A percentile compares a stretch with the other conserved stretches of the same genome.
Evolutionary conservation across 179 eudicot species (phyloP).

Genomic region (Carnegiea gigantea): DNA sequence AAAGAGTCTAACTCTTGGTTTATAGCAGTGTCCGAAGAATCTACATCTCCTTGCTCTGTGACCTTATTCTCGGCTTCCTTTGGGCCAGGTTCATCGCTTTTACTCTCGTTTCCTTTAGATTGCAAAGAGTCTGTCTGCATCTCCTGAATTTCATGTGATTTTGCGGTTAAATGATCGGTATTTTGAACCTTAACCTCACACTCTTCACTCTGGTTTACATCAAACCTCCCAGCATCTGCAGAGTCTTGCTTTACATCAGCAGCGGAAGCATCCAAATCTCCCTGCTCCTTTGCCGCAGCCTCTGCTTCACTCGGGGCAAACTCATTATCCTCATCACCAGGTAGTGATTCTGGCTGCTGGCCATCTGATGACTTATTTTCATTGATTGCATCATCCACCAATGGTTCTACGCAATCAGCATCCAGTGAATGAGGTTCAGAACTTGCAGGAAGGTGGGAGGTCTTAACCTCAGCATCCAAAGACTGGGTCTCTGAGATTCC

Average conservation of each 20-base stretch:
- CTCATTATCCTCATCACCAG: conserved; percentile 17
- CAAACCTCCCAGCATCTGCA: conserved; percentile 18
- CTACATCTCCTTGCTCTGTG: conserved; percentile 13
- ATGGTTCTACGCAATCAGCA: conserved; percentile 2
- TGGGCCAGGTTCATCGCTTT: conserved; percentile 16
- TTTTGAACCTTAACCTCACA: conserved; percentile 16
- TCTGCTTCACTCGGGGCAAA: conserved; percentile 12
- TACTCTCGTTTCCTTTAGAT: conserved; percentile 20
- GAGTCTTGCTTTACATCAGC: conserved; percentile 8
- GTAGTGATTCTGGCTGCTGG: conserved; percentile 8
- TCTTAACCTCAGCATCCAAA: conserved; percentile 18
- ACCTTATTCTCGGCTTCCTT: conserved; percentile 19
- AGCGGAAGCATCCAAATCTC: conserved; percentile 17
- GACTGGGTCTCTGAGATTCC: conserved; percentile 17
- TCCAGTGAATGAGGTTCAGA: background rate
- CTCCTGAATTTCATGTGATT: conserved; percentile 26
- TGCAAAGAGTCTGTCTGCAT: conserved; percentile 13
- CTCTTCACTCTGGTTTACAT: conserved; percentile 16
- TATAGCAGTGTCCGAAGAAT: conserved; percentile 10
- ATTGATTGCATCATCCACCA: conserved; percentile 2
- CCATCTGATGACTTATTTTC: conserved; percentile 15
- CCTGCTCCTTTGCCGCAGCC: conserved; percentile 17
- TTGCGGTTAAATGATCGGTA: background rate
- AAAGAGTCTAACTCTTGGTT: conserved; percentile 16
- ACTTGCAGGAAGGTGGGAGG: conserved; percentile 1